A percentile compares a stretch with the other conserved stretches of the same genome.
Conservation (phyloP, 305 asterid species). For the Rubia peregrina region DNA sequence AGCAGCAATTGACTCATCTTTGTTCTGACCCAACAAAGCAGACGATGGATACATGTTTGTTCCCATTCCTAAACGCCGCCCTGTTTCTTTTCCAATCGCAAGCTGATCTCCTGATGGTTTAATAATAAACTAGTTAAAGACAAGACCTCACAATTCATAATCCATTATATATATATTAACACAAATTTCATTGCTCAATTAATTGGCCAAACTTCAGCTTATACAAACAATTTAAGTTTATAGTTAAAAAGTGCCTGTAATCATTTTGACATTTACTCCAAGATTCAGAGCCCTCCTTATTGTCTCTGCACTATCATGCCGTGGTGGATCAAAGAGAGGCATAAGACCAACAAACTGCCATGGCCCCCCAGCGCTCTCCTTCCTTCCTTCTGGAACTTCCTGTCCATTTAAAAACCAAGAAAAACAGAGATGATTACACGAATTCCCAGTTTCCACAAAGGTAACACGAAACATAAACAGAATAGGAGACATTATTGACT, state of each 20-base stretch:
- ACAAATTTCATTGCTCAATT: background rate
- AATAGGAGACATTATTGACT: background rate
- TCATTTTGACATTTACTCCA: conserved; percentile 47
- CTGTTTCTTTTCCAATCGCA: conserved; percentile 96
- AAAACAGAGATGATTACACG: background rate
- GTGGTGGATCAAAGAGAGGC: conserved; percentile 48
- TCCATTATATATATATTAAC: background rate
- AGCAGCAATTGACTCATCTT: conserved; percentile 89
- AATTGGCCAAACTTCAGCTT: background rate
- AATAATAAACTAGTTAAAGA: conserved; percentile 18
- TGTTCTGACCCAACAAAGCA: conserved; percentile 86
- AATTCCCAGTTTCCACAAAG: background rate
- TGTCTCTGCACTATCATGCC: conserved; percentile 46
- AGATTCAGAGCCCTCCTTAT: conserved; percentile 45
- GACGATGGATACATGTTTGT: conserved; percentile 98
- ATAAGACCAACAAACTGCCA: conserved; percentile 42
- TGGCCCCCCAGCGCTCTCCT: conserved; percentile 38
- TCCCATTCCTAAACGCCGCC: conserved; percentile 95
- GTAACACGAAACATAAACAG: background rate
- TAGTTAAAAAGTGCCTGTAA: conserved; percentile 27
- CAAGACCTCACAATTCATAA: background rate
- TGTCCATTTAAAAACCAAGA: background rate
- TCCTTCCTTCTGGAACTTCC: conserved; percentile 44
- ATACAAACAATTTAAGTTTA: background rate
- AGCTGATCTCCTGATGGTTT: conserved; percentile 76